Base-by-base conservation (phyloP, 1,284 basidiomycete species). In the Microbotryum scabiosae region DNA sequence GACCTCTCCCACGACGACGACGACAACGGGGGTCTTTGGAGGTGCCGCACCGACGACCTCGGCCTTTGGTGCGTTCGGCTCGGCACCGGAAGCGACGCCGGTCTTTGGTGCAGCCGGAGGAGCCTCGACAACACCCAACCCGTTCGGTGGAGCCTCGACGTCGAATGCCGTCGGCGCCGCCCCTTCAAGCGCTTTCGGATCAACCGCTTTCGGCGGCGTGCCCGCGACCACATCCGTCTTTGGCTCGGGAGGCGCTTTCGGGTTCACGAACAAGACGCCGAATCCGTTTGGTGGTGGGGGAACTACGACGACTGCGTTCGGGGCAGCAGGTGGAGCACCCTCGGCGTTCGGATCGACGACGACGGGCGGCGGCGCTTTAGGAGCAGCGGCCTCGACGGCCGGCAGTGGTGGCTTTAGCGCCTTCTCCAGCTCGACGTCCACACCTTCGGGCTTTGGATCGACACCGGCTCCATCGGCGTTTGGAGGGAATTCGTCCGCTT, bases 1-100 rank as follows among this genome's bases (percentile, higher is more conserved):
- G n/a, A 23, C 56, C 4, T 1, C 61, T 2, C 28, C 57, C 0
- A 3, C 60, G 1, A 16, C 65, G 1, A 4, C 66, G 5, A 2
- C 63, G 3, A 53, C 63, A 20, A 30, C 26, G 20, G 54, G 51
- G 25, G 48, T 56, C 30, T 69, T 69, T 28, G 67, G 69, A 1
- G 63, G 62, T 25, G 51, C 68, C 5, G 56, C 61, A 4, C 61
- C 53, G 30, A 21, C 62, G 26, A 49, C 62, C 3, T 55, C 61
- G 8, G 60, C 63, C 5, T 66, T 72, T 53, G 61, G 59, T n/a
- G 74, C 71, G 5, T 77, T 78, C 56, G 77, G 77, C 25, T 61
- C 69, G 8, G 59, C 73, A 20, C 55, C 71, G 26, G 32, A 63
- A n/a, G 56, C 66, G 28, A 41, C 62, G 1, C 66, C 71, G 0